Percentiles rank a stretch among this genome's conserved stretches.
Evolutionary conservation across 306 rosid genomes (phyloP).

Genomic region (Pyrus communis): DNA sequence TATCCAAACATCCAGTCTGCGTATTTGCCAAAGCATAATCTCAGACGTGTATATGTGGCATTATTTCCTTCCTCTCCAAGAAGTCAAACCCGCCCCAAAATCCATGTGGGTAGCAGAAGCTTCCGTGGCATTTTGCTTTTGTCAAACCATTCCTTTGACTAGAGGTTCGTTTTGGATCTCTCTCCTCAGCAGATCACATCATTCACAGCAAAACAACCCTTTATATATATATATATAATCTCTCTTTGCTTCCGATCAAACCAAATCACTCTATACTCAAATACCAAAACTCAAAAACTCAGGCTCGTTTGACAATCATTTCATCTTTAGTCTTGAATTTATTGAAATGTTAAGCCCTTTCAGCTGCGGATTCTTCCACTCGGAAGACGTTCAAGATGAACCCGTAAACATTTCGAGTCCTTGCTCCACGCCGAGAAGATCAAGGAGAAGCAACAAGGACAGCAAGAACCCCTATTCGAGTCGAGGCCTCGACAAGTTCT

Average conservation of each 20-base stretch:
- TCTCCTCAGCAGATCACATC: constrained; percentile 7
- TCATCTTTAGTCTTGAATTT: not conserved
- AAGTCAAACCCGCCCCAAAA: not conserved
- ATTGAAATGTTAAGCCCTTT: constrained; percentile 38
- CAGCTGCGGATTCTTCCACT: constrained; percentile 39
- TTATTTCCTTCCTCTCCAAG: not conserved
- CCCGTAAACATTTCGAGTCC: constrained; percentile 16
- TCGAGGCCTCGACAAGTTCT: constrained; percentile 77
- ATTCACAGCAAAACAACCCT: not conserved
- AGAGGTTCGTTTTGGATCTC: constrained; percentile 21
- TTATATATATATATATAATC: not conserved
- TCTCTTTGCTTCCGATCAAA: constrained; percentile 4
- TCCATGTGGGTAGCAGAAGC: constrained; percentile 35
- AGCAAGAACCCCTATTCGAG: constrained; percentile 62
- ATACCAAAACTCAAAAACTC: not conserved
- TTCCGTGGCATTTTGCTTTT: constrained; percentile 24
- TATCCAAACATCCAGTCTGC: not conserved
- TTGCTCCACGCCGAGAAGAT: constrained; percentile 37
- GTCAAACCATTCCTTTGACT: constrained; percentile 40
- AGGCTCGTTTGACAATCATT: no score
- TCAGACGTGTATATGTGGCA: not conserved
- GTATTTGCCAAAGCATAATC: not conserved
- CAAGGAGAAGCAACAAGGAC: constrained; percentile 26
- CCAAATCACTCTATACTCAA: not conserved
- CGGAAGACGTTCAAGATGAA: constrained; percentile 30